A percentile compares a stretch with the other conserved stretches of the same genome.
Evolutionary conservation across 306 rosid genomes (phyloP).

Genomic region (Benincasa hispida): DNA sequence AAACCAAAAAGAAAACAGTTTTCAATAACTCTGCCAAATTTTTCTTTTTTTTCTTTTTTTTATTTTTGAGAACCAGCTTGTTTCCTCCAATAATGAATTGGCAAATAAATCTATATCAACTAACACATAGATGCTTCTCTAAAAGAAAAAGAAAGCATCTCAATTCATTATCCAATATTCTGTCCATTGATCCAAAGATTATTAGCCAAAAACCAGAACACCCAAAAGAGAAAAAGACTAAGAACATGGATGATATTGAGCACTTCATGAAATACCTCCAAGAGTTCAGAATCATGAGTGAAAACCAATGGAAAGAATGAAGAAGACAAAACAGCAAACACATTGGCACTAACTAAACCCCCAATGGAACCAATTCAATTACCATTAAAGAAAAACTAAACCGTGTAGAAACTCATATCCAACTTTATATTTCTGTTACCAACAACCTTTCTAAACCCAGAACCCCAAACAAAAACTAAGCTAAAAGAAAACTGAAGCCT

Average conservation of each 20-base stretch:
- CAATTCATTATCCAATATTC: background rate
- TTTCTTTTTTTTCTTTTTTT: too few relatives aligned
- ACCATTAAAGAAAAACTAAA: background rate
- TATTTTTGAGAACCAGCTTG: background rate
- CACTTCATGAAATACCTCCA: background rate
- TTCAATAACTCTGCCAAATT: background rate
- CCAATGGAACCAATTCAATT: background rate
- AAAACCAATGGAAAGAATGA: too few relatives aligned
- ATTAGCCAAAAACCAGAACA: background rate
- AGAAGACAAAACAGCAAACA: background rate
- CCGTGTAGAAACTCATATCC: background rate
- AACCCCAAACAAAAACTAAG: background rate
- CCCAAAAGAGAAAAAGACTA: background rate
- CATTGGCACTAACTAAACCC: background rate
- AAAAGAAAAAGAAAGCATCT: background rate
- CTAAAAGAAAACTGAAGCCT: background rate
- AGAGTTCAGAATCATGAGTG: background rate
- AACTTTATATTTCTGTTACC: background rate
- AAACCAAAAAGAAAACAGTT: background rate
- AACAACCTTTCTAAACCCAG: background rate
- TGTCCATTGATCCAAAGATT: background rate
- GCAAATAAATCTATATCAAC: background rate
- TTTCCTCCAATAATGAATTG: background rate
- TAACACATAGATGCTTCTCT: background rate
- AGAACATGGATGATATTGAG: background rate